These are phyloP conservation scores for Claviceps sp. DNA, from an alignment of 2,329 filamentous ascomycete species.

Conservation along the genomic window DNA sequence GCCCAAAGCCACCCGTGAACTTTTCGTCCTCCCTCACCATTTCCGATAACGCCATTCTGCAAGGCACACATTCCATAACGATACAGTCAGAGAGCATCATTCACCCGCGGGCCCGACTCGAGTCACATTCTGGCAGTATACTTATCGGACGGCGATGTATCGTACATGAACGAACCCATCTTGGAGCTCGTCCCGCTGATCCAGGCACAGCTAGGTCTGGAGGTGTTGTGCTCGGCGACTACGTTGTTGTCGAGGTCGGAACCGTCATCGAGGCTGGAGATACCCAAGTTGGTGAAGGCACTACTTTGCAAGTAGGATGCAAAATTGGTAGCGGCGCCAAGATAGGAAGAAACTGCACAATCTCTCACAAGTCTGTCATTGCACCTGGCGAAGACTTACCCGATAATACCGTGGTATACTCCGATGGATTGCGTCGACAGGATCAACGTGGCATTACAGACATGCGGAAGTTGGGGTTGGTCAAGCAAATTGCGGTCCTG, in stretches of 20 bases:
- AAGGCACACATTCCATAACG: slow-evolving; percentile 64
- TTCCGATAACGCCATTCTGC: slow-evolving; percentile 48
- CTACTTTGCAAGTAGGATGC: slow-evolving; percentile 44
- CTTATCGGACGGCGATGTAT: slow-evolving; percentile 72
- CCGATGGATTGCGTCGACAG: slow-evolving; percentile 42
- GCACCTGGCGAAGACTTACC: slow-evolving; percentile 43
- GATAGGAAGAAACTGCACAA: slow-evolving; percentile 56
- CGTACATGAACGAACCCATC: slow-evolving; percentile 54
- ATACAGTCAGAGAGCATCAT: slow-evolving; percentile 67
- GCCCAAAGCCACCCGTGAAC: slow-evolving; percentile 47
- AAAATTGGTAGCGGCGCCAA: slow-evolving; percentile 46
- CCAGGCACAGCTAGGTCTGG: slow-evolving; percentile 16
- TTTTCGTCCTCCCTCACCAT: slow-evolving; percentile 48
- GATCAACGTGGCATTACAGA: slow-evolving; percentile 50
- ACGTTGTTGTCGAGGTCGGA: slow-evolving; percentile 47
- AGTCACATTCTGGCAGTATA: slow-evolving; percentile 66
- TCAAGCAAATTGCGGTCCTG: slow-evolving; percentile 55
- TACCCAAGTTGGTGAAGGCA: slow-evolving; percentile 48
- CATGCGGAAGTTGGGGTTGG: slow-evolving; percentile 48
- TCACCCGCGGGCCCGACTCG: slow-evolving; percentile 74
- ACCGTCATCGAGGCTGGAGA: slow-evolving; percentile 48
- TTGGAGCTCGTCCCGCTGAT: slow-evolving; percentile 32
- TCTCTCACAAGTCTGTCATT: slow-evolving; percentile 51
- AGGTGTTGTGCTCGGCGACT: slow-evolving; percentile 46
- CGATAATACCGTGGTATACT: slow-evolving; percentile 58